Percentiles rank a stretch among this genome's conserved stretches.
Evolutionary conservation across 441 rosid genomes (phyloP).

Genomic region (Lagerstroemia fauriei): DNA sequence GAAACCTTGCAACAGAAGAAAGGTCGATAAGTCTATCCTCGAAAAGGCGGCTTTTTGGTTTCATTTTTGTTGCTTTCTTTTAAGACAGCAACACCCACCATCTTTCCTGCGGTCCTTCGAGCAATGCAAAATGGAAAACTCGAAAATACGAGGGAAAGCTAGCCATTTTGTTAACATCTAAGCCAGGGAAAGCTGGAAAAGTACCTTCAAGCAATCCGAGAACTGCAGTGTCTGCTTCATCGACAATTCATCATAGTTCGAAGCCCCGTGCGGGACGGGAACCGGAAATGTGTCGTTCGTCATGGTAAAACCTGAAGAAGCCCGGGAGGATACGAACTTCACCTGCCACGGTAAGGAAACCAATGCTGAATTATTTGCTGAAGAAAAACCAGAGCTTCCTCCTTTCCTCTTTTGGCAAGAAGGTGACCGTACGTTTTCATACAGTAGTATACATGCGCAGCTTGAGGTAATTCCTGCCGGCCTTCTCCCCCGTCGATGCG

Average conservation of each 20-base stretch:
- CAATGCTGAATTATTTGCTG: not conserved
- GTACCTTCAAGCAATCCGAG: conserved; percentile 69
- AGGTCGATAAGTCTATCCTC: no score
- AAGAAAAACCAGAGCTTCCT: not conserved
- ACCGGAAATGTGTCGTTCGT: conserved; percentile 39
- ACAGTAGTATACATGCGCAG: no score
- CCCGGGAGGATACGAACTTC: not conserved
- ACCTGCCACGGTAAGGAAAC: not conserved
- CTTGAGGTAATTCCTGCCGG: not conserved
- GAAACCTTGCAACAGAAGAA: no score
- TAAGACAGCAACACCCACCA: not conserved
- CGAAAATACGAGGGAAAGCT: not conserved
- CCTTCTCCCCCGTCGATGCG: not conserved
- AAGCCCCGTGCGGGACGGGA: conserved; percentile 45
- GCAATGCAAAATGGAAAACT: not conserved
- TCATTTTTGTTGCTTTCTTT: no score
- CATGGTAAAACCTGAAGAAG: conserved; percentile 15
- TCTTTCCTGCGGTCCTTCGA: not conserved
- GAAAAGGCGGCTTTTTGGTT: no score
- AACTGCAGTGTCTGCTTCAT: conserved; percentile 70
- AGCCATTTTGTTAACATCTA: not conserved
- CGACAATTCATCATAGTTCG: conserved; percentile 65
- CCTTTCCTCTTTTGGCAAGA: no score
- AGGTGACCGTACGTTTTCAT: no score
- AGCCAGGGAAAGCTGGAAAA: not conserved